A percentile compares a stretch with the other conserved stretches of the same genome.
These are phyloP conservation scores for Leptosphaerulina australis DNA, from an alignment of 2,329 filamentous ascomycete species.

Conservation along the genomic window DNA sequence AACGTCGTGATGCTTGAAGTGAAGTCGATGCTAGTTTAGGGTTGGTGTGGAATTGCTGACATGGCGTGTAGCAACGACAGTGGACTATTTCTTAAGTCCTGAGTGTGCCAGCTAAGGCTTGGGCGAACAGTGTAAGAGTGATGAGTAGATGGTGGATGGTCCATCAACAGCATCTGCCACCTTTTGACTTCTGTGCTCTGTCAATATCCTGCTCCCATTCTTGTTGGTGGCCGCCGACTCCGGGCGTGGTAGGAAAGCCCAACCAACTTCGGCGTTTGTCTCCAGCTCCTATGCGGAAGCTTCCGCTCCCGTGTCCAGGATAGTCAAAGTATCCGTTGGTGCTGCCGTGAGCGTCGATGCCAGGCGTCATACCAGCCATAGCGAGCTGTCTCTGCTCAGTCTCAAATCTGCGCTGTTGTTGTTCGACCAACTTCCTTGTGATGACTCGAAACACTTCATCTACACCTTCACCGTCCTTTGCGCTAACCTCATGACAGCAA, in stretches of 20 bases:
- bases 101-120: background rate
- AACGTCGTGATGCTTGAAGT: conserved; percentile 3
- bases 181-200: conserved; percentile 39
- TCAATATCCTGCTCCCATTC: conserved; percentile 46
- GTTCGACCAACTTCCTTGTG: conserved; percentile 81
- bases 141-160: background rate
- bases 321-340: conserved; percentile 58
- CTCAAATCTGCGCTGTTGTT: conserved; percentile 63
- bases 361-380: conserved; percentile 53
- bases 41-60: background rate
- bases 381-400: conserved; percentile 55
- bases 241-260: conserved; percentile 60
- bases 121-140: background rate
- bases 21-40: background rate
- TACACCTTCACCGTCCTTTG: conserved; percentile 91
- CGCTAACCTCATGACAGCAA: conserved; percentile 94
- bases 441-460: conserved; percentile 95
- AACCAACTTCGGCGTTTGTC: conserved; percentile 72
- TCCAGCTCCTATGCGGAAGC: conserved; percentile 63
- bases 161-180: conserved; percentile 45
- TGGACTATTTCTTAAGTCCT: background rate
- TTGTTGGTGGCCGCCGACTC: conserved; percentile 36
- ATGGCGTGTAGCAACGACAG: background rate
- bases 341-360: conserved; percentile 39
- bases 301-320: conserved; percentile 58